phyloP scores from a whole-genome alignment of 2,329 filamentous ascomycete species.

The Leptographium procerum region DNA sequence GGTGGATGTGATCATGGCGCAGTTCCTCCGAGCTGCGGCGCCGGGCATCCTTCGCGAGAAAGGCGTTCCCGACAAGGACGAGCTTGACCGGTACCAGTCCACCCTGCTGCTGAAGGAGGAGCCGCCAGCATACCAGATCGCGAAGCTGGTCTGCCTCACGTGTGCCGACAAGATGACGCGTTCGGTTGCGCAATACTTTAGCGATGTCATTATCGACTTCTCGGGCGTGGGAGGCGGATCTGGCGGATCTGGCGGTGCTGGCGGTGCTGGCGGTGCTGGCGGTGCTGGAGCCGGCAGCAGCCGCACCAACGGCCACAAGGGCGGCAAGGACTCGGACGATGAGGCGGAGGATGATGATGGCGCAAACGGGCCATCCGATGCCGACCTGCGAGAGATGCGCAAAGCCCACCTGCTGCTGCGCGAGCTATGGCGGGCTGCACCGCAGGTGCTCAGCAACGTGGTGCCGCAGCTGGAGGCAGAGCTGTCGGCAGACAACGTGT shows the following conservation, averaged over 20 bases:
- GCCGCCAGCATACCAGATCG: constrained; percentile 90
- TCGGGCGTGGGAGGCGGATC: constrained; percentile 50
- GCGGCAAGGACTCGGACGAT: constrained; percentile 33
- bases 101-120: constrained; percentile 79
- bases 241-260: too few relatives aligned
- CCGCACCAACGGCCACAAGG: constrained; percentile 1
- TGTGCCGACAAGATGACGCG: constrained; percentile 91
- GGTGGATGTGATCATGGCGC: constrained; percentile 86
- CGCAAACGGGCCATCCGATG: constrained; percentile 57
- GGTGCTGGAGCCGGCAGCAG: not conserved
- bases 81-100: constrained; percentile 64
- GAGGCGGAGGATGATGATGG: constrained; percentile 16
- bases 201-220: constrained; percentile 87
- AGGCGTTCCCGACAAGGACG: constrained; percentile 29
- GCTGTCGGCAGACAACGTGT: constrained; percentile 76
- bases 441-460: constrained; percentile 80
- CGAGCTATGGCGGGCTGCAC: constrained; percentile 87
- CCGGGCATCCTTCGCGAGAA: constrained; percentile 50
- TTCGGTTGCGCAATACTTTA: constrained; percentile 92
- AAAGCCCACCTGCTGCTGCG: constrained; percentile 85
- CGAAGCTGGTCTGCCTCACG: constrained; percentile 81
- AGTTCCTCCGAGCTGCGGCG: constrained; percentile 82
- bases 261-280: constrained; percentile 16
- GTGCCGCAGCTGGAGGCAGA: constrained; percentile 90
- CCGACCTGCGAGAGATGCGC: constrained; percentile 74